Base-by-base conservation (phyloP, 768 basidiomycete species). In the Guyanaporus albipodus region DNA sequence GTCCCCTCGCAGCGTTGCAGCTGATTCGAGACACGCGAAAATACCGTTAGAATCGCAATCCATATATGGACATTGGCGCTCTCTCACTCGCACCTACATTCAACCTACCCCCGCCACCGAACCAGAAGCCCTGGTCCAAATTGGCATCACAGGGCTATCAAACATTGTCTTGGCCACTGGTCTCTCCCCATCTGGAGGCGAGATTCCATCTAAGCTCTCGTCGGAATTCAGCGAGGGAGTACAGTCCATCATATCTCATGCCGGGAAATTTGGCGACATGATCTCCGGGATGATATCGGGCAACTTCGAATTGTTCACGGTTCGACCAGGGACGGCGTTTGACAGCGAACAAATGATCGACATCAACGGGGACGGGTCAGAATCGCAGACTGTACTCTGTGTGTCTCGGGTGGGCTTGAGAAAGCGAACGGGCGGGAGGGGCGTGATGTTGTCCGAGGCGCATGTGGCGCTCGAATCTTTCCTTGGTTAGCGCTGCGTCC, bases 1-100 rank as follows among this genome's bases (percentile, higher is more conserved):
- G 6, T 17, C 12, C 9, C 23, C 18, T 1, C 3, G 1, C 15
- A 32, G n/a, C 31, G n/a, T n/a, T 15, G 18, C 37, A n/a, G n/a
- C n/a, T n/a, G n/a, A n/a, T n/a, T 52, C 11, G n/a, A n/a, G n/a
- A 53, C 24, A n/a, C 10, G 23, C 4, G 28, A 10, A 32, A 31
- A 17, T 11, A 38, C n/a, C 8, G 38, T 6, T 22, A 54, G 52
- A 54, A 19, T 26, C 7, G 2, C 50, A 46, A 18, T 14, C 41
- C 2, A 26, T 47, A 26, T 23, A 33, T 4, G 50, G 38, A 3
- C 48, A 42, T n/a, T 52, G 51, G 51, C 51, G 51, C 14, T 44
- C 27, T 5, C 50, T 54, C 28, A 44, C 42, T 9, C 50, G 29
- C 9, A 12, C 9, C 19, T 22, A 52, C n/a, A 4, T 18, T 8